phyloP scores from a whole-genome alignment of 2,329 filamentous ascomycete species.

The Microdochium trichocladiopsis region DNA sequence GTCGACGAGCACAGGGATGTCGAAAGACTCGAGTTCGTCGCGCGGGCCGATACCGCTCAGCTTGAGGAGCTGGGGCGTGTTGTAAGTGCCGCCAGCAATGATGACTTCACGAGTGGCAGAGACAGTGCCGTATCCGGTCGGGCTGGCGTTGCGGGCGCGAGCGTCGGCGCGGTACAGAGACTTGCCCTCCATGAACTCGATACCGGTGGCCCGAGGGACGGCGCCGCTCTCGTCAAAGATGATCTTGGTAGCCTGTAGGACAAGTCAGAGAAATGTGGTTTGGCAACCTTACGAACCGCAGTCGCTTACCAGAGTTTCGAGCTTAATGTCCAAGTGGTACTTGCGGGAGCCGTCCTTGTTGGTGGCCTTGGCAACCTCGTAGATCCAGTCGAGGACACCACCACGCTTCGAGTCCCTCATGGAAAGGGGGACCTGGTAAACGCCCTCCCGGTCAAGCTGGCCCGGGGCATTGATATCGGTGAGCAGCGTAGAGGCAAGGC shows the following conservation, averaged over 20 bases:
- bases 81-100: slow-evolving; percentile 37
- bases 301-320: slow-evolving; percentile 28
- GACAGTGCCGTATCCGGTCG: slow-evolving; percentile 14
- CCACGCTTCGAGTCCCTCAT: slow-evolving; percentile 34
- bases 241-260: slow-evolving; percentile 21
- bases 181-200: slow-evolving; percentile 31
- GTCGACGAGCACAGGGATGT: slow-evolving; percentile 17
- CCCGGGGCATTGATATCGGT: slow-evolving; percentile 32
- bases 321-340: slow-evolving; percentile 26
- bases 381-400: slow-evolving; percentile 42
- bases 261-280: no score
- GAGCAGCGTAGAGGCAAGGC: slow-evolving; percentile 23
- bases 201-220: slow-evolving; percentile 27
- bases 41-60: slow-evolving; percentile 15
- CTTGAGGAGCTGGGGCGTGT: slow-evolving; percentile 6
- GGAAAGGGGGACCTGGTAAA: slow-evolving; percentile 46
- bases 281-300: no score
- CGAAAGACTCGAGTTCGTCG: slow-evolving; percentile 15
- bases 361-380: slow-evolving; percentile 37
- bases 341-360: slow-evolving; percentile 35
- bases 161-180: slow-evolving; percentile 34
- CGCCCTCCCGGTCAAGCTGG: slow-evolving; percentile 23
- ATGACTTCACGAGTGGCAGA: slow-evolving; percentile 36
- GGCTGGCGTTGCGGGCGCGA: slow-evolving; percentile 16
- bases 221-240: slow-evolving; percentile 22